Base-by-base conservation (phyloP, 805 yeast species). In the Cyberlindnera suaveolens region DNA sequence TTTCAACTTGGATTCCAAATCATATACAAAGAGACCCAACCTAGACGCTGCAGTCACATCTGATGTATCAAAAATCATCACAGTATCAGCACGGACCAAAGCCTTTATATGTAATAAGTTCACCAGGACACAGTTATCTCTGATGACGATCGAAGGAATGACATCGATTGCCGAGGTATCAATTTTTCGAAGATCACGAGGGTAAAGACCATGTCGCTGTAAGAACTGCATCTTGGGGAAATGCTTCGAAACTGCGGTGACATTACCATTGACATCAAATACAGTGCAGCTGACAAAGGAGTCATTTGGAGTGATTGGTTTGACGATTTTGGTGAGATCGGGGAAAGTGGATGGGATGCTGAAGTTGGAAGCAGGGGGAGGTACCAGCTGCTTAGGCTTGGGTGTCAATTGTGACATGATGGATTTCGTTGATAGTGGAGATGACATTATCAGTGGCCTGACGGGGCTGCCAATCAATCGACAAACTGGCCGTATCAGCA, bases 61-160 rank as follows among this genome's bases (percentile, higher is more conserved):
- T 6, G 62, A 51, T 0, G 82, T 75, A 41, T 93, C 98, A 62
- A 93, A 93, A 1, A 93, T 74, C 65, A 85, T 74, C 9, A 93
- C 95, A 49, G 74, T 68, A 54, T 91, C 87, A 34, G 77, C 73
- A 54, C 84, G 85, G n/a, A 93, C 78, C 38, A 93, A 70, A 1
- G 97, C 98, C 51, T 93, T 84, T 39, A 93, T 88, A 60, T 90
- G 93, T 32, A 93, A 66, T 56, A 93, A 64, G 58, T 89, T 90
- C 39, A 93, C 79, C 42, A 93, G 67, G 16, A 91, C 85, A 41
- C 95, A 83, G 65, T 77, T 41, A 48, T 78, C 78, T 46, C 97
- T 74, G 18, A 89, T 88, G 46, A 90, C 80, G 37, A 93, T 83
- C 16, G 88, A 79, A 0, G 99, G 99, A 3, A 90, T 90, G 17